Evolutionary conservation across 106 monocot species (phyloP).

Genomic region (Acorus gramineus): DNA sequence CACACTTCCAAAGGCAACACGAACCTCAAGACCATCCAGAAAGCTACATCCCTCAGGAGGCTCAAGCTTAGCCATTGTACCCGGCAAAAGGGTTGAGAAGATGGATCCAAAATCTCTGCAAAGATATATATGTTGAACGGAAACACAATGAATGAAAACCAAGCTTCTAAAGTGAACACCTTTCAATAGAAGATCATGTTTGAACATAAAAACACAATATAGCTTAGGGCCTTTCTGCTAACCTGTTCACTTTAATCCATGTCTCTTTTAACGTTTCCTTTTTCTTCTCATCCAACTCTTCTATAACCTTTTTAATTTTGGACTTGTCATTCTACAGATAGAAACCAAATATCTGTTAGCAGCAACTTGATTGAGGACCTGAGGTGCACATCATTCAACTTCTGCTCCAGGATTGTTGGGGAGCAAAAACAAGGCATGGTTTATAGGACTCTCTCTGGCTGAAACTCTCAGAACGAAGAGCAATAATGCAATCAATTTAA

Average conservation of each 20-base stretch:
- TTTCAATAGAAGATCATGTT: too few species aligned
- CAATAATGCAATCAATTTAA: background rate
- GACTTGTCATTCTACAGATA: constrained; percentile 81
- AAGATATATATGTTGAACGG: background rate
- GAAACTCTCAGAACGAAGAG: too few species aligned
- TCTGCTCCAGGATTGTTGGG: too few species aligned
- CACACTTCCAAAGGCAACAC: constrained; percentile 98
- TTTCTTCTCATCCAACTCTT: constrained; percentile 97
- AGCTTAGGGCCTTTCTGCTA: constrained; percentile 9
- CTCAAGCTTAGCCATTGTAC: constrained; percentile 91
- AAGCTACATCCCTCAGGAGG: constrained; percentile 78
- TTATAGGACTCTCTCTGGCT: too few species aligned
- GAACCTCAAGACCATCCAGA: constrained; percentile 96
- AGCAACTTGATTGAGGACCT: background rate
- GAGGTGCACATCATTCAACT: too few species aligned
- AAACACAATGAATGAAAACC: background rate
- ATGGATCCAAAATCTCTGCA: constrained; percentile 98
- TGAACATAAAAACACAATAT: background rate
- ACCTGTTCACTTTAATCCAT: constrained; percentile 99
- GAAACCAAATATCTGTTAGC: background rate
- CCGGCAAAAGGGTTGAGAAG: constrained; percentile 89
- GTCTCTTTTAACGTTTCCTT: constrained; percentile 88
- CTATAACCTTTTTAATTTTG: constrained; percentile 90
- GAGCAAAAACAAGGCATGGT: too few species aligned
- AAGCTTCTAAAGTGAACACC: too few species aligned